Evolutionary conservation across 768 basidiomycete genomes (phyloP).

Genomic region (Termitomyces sp.): DNA sequence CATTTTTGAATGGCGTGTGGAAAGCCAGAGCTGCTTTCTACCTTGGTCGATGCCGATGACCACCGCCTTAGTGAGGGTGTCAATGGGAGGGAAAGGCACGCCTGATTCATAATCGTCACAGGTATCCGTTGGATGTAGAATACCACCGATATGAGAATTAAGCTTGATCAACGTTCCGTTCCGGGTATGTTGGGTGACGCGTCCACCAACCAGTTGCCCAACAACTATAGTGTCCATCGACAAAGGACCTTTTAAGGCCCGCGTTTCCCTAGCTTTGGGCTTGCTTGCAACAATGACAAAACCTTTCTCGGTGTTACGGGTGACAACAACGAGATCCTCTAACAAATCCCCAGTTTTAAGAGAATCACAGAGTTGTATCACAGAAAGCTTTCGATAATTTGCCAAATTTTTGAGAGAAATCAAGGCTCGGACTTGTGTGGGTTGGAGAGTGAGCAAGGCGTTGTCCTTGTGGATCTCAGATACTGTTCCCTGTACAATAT

Average conservation of each 20-base stretch:
- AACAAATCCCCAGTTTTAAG: conserved; percentile 68
- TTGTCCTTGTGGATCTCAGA: conserved; percentile 84
- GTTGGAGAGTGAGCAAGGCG: conserved; percentile 64
- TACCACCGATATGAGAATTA: conserved; percentile 62
- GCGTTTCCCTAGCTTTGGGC: conserved; percentile 48
- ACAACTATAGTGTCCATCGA: conserved; percentile 60
- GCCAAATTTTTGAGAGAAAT: conserved; percentile 87
- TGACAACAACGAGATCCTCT: conserved; percentile 80
- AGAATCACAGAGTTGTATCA: conserved; percentile 55
- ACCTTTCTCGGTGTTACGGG: conserved; percentile 79
- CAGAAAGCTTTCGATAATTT: conserved; percentile 61
- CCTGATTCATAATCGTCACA: conserved; percentile 72
- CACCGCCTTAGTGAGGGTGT: conserved; percentile 61
- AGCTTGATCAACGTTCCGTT: conserved; percentile 78
- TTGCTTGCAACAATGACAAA: conserved; percentile 81
- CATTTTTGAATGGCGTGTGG: conserved; percentile 71
- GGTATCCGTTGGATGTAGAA: conserved; percentile 76
- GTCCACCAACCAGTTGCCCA: conserved; percentile 76
- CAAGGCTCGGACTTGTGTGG: conserved; percentile 67
- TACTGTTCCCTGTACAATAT: conserved; percentile 65
- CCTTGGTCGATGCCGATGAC: conserved; percentile 66
- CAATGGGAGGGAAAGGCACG: conserved; percentile 50
- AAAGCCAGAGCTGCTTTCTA: conserved; percentile 69
- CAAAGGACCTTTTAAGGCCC: conserved; percentile 43
- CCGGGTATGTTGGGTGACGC: conserved; percentile 68